phyloP scores from a whole-genome alignment of 2,329 filamentous ascomycete species.

The Monosporascus sp. region DNA sequence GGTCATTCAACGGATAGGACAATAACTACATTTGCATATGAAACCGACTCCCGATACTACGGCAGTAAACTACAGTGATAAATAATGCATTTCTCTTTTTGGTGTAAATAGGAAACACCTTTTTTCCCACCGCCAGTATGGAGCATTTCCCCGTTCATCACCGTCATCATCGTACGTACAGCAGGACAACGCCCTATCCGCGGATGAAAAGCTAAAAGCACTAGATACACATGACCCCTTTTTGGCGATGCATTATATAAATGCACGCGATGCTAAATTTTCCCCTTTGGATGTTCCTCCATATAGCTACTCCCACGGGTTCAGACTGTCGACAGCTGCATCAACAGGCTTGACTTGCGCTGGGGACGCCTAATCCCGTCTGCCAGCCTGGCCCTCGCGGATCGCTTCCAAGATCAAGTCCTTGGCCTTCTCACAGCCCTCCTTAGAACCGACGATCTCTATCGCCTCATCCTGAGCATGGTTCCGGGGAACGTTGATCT shows the following conservation, averaged over 20 bases:
- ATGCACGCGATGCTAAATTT: neutral
- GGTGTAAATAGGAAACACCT: no score
- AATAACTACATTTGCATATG: no score
- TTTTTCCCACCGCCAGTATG: no score
- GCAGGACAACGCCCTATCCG: neutral
- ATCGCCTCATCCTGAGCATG: constrained; percentile 76
- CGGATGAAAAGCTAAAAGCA: neutral
- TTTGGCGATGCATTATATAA: neutral
- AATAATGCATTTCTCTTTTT: no score
- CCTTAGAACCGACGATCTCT: constrained; percentile 74
- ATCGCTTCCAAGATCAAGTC: constrained; percentile 85
- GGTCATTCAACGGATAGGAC: no score
- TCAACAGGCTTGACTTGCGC: neutral
- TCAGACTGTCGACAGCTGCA: neutral
- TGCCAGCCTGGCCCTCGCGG: constrained; percentile 44
- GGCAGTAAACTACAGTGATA: no score
- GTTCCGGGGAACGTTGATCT: constrained; percentile 86
- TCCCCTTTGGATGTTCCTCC: neutral
- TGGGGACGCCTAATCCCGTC: constrained; percentile 24
- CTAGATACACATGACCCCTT: neutral
- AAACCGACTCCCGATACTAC: no score
- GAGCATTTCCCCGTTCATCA: no score
- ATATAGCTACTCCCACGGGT: neutral
- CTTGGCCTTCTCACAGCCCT: constrained; percentile 81
- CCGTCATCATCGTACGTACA: neutral